Conservation (phyloP, 2,329 filamentous ascomycete species). For the Nannizziopsis arthrosporioides region DNA sequence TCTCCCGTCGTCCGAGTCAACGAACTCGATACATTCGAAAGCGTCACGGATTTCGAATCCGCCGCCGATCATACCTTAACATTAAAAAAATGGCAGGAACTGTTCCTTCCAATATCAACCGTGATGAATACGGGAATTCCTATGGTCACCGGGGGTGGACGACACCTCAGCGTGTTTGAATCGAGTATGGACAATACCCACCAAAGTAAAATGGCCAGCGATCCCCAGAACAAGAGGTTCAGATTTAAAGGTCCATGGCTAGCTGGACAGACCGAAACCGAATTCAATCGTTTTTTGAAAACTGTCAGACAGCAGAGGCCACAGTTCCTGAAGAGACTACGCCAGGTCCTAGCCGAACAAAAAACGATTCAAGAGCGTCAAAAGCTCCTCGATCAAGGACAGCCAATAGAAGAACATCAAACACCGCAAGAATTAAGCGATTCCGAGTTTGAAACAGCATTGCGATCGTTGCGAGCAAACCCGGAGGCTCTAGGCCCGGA, state of each 20-base stretch:
- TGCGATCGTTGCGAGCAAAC: constrained; percentile 35
- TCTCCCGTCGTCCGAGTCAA: constrained; percentile 67
- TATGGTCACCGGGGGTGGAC: constrained; percentile 7
- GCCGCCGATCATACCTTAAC: constrained; percentile 67
- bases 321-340: constrained; percentile 28
- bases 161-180: constrained; percentile 24
- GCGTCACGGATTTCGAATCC: constrained; percentile 78
- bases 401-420: constrained; percentile 23
- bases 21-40: constrained; percentile 71
- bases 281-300: constrained; percentile 44
- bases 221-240: constrained; percentile 37
- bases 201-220: constrained; percentile 17
- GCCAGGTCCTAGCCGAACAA: constrained; percentile 25
- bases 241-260: constrained; percentile 50
- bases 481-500: constrained; percentile 41
- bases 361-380: constrained; percentile 28
- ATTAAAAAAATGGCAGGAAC: constrained; percentile 73
- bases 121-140: constrained; percentile 18
- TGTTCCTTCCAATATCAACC: constrained; percentile 59
- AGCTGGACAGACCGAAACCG: constrained; percentile 43
- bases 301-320: constrained; percentile 34
- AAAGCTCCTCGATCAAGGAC: constrained; percentile 32
- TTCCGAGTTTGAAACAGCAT: constrained; percentile 36
- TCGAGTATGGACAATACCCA: constrained; percentile 14
- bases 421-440: constrained; percentile 27